Evolutionary conservation across 495 filamentous ascomycete genomes (phyloP), one percentile per base, ranked within the genome.

Genomic region (Pseudotulostoma volvatum): DNA sequence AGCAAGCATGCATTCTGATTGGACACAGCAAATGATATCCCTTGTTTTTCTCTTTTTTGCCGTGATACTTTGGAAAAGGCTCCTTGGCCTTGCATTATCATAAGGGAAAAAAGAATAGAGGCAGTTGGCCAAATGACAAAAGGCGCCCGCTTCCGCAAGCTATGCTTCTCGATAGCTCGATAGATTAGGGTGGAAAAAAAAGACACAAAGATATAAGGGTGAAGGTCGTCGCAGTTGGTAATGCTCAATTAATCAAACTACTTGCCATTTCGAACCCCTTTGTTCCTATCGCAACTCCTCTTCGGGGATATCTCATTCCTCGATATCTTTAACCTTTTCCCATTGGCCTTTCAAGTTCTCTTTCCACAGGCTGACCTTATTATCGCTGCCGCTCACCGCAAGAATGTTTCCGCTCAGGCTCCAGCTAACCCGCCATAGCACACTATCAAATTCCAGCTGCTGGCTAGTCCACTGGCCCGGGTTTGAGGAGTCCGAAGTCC

Each of bases 371-470:
- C 76, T 88, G 21, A 96, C 87, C 63, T 88, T 85, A 63, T 99
- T 99, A 64, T 99, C 88, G n/a, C 78, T 84, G 4, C 81, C 81
- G 48, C 76, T 81, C 39, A 93, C 86, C 9, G 92, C 92, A 46
- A 99, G 66, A 28, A 96, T 90, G 61, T 99, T 99, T 15, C 92
- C 92, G 61, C 84, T 93, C 46, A 95, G 68, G 49, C 84, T 93
- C 92, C 92, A 99, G 66, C 84, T 93, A 9, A 94, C 90, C 28
- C 88, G 74, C 92, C 92, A 99, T 44, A 93, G 66, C 36, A 86
- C 83, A 8, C 75, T 74, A 7, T 93, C 88, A 44, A 99, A 92
- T 42, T 77, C 71, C 42, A 96, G 68, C 17, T 77, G 71, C 56
- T 87, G 87, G 61, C 73, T 76, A 31, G 72, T 67, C 92, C 92